Base-by-base conservation (phyloP, 2,329 filamentous ascomycete genomes). In the Colletotrichum sp. region DNA sequence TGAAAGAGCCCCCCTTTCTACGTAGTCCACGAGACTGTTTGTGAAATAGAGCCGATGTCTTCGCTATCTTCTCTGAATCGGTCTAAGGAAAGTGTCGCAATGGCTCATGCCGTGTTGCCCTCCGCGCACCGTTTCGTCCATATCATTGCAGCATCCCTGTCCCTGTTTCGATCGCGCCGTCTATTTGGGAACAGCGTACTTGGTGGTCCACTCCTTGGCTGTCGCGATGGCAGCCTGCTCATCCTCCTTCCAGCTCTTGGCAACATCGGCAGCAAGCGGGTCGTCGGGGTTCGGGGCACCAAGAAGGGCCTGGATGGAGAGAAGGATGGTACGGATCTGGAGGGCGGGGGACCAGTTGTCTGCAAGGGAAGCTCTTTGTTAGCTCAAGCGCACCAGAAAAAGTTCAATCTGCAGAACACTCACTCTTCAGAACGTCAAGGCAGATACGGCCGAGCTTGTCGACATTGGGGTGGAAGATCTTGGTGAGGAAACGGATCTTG, bases 391-490 rank as follows among this genome's bases (percentile, higher is more conserved):
- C 67, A 34, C 26, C 8, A 24, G 8, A 6, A 8, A n/a, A 30
- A 18, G 10, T 18, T 43, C 15, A n/a, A 7, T 13, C 43, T 18
- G 55, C 30, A n/a, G 6, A 16, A 5, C 48, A 80, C 91, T 80
- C 88, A 98, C 97, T 98, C 90, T 99, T 99, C 74, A 99, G 88
- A 38, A 99, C 97, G 84, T 99, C 97, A 66, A 99, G 88, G 84
- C 98, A 99, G 86, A 99, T 99, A 76, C 97, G 94, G 76, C 97
- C 97, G 3, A 99, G 92, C 86, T 98, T 98, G 85, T 99, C 97
- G 80, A 99, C 98, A 85, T 99, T 99, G 68, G 97, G 97, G 85
- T 99, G 98, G 87, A 99, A 99, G 85, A 99, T 99, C 88, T 98
- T 98, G 81, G 98, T 99, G 67, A 99, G 90, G 87, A 99, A 99